Base-by-base conservation (phyloP, 78 protist species). In the Polysphondylium violaceum region DNA sequence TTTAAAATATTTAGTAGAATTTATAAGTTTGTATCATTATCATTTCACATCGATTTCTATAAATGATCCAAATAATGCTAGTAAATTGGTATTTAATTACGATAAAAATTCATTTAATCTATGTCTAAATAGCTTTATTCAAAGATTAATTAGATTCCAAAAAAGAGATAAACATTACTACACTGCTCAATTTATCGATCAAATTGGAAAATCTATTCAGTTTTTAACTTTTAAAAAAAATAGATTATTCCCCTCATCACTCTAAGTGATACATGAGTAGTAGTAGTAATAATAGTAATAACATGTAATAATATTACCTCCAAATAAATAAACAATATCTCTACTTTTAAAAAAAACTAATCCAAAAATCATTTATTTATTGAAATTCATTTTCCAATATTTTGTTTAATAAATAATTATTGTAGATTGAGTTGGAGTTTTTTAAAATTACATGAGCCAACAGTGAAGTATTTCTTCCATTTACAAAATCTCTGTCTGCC, bases 21-120 rank as follows among this genome's bases (percentile, higher is more conserved):
- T 83, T 83, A 35, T 83, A 17, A 36, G 53, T 29, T 58, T 67
- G 17, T 83, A 69, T 83, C 90, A 83, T 67, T 43, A 11, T 7
- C 76, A 83, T 69, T 83, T 83, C 51, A 43, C 40, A 79, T 9
- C 14, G 3, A 31, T 33, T 47, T 17, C 7, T 19, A n/a, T 2
- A 31, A 21, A 9, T 2, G 27, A 6, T 12, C 33, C 17, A 59
- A 47, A 19, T 25, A 40, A 9, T 41, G 0, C 3, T 41, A 27
- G 1, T 40, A 41, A 75, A n/a, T 29, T n/a, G n/a, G n/a, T 25
- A 33, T 31, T 51, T 51, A 19, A 2, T 6, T 65, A 77, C 23
- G 65, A 50, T 50, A 68, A n/a, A 64, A 58, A 36, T 35, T 11
- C 74, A 41, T 83, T 83, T 21, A 25, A n/a, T 31, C 56, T 69